Base-by-base conservation (phyloP, 2,329 filamentous ascomycete species). In the Aspergillus candidus region DNA sequence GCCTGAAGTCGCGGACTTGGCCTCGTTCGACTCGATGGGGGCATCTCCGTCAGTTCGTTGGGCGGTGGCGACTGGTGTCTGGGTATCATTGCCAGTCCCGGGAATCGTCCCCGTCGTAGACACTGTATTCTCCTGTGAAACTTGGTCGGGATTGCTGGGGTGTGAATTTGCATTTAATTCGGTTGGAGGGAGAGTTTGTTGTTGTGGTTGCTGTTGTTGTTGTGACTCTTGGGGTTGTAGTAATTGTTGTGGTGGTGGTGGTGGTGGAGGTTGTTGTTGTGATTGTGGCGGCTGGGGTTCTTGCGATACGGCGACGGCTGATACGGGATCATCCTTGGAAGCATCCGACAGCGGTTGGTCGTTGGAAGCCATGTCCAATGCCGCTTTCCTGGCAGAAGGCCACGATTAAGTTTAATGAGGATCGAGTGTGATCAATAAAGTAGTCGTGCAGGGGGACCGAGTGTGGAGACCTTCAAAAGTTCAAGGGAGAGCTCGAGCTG, bases 11-110 rank as follows among this genome's bases (percentile, higher is more conserved):
- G 45, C 38, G 36, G 41, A 17, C 41, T 62, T 60, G 11, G 50
- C 49, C 45, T 62, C 60, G 10, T 52, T 50, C 7, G 50, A 45
- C 29, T 55, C 50, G 40, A 51, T 53, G 40, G 54, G 41, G 11
- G 46, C 38, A 18, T 51, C 32, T 32, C 45, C 40, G 22, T 49
- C 47, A 22, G 37, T 47, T n/a, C 51, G 35, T 13, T 52, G 42
- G 42, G 46, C 41, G 30, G 45, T 44, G 32, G 46, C 38, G 11
- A 47, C 50, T 40, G 53, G 47, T 37, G 50, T 47, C 42, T 46
- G 36, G 39, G 31, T 50, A 48, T 62, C 55, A 53, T 27, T 7
- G 22, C 22, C 22, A 6, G 6, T 27, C 22, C 22, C 22, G 22
- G 22, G 22, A 3, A 10, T 27, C 8, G 22, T 27, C 22, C 22